Conservation (phyloP, 768 basidiomycete species). For the Russula lepida region DNA sequence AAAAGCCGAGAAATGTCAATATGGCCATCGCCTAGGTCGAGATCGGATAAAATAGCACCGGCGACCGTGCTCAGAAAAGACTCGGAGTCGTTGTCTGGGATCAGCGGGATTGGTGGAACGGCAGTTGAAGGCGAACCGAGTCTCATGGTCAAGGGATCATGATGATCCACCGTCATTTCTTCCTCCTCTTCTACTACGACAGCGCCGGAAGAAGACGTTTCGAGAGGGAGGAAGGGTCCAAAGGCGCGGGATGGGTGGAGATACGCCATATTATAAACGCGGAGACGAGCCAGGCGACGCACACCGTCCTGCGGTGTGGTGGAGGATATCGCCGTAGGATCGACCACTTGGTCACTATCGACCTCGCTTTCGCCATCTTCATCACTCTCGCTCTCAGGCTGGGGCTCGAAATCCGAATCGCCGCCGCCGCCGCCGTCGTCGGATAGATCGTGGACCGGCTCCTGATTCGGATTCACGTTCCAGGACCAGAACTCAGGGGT, state of each 20-base stretch:
- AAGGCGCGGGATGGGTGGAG: conserved; percentile 28
- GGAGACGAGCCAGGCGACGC: conserved; percentile 29
- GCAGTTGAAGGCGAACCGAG: neutral
- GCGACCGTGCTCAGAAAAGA: neutral
- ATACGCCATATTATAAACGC: conserved; percentile 33
- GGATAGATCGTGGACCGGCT: neutral
- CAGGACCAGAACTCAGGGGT: neutral
- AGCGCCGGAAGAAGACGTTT: neutral
- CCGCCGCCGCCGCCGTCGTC: too few species aligned
- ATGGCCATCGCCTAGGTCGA: neutral
- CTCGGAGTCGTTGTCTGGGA: neutral
- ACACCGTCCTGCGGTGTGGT: conserved; percentile 17
- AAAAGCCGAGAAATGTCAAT: too few species aligned
- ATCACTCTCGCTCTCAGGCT: neutral
- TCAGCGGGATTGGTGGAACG: neutral
- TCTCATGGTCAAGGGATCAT: too few species aligned
- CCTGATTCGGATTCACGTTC: neutral
- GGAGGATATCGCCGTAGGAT: neutral
- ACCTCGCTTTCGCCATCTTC: conserved; percentile 4
- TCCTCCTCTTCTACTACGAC: neutral
- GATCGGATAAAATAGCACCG: neutral
- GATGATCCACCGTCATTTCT: neutral
- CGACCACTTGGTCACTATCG: conserved; percentile 1
- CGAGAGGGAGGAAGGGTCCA: conserved; percentile 31
- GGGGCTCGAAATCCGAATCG: neutral